Conservation (phyloP, 441 rosid genomes). For the Gossypium gossypioides region DNA sequence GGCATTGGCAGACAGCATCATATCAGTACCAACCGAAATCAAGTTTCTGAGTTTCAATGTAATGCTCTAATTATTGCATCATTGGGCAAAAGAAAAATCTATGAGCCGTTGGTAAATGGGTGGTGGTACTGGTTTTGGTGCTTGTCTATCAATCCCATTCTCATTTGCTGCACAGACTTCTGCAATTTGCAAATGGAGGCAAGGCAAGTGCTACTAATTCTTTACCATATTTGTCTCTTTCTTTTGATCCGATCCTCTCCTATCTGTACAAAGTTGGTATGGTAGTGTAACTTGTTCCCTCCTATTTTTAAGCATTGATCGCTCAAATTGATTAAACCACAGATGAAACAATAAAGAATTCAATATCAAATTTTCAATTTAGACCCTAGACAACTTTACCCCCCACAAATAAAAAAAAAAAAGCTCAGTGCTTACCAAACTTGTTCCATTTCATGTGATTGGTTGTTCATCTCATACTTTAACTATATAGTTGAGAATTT, state of each 20-base stretch:
- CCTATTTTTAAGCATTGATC: too few species aligned
- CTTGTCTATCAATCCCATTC: background rate
- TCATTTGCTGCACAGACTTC: background rate
- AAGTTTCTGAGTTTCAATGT: background rate
- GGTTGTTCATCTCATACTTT: too few species aligned
- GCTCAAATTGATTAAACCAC: too few species aligned
- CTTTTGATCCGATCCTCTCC: background rate
- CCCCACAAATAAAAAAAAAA: too few species aligned
- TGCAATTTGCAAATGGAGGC: background rate
- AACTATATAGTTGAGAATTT: too few species aligned
- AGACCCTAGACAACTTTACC: too few species aligned
- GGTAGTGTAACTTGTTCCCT: too few species aligned
- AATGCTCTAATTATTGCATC: background rate
- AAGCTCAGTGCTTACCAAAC: too few species aligned
- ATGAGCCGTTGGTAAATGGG: background rate
- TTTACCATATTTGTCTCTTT: background rate
- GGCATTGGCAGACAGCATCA: constrained; percentile 17
- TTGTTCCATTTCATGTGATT: too few species aligned
- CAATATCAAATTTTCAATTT: too few species aligned
- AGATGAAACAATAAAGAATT: too few species aligned
- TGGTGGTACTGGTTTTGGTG: background rate
- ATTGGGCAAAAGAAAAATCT: background rate
- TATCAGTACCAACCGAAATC: background rate
- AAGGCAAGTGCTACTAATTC: background rate
- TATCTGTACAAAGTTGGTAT: background rate